phyloP scores from a whole-genome alignment of 2,329 filamentous ascomycete species.

The Alternaria hordeiaustralica region DNA sequence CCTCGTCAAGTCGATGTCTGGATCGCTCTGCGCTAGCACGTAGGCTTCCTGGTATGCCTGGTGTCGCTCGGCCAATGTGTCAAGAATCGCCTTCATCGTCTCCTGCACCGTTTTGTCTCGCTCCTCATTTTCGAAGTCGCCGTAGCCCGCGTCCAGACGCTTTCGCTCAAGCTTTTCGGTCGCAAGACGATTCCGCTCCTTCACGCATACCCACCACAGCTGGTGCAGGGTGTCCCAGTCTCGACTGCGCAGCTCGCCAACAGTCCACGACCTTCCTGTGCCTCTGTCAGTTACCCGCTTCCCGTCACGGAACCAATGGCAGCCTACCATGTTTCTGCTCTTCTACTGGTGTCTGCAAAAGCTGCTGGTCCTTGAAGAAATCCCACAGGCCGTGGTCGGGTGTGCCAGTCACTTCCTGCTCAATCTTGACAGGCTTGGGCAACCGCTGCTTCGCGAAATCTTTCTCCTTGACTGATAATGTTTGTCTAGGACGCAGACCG shows the following conservation, averaged over 20 bases:
- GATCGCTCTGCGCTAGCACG: conserved; percentile 64
- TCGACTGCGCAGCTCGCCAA: conserved; percentile 84
- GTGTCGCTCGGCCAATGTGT: conserved; percentile 83
- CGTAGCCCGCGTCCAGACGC: conserved; percentile 74
- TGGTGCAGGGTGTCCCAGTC: conserved; percentile 92
- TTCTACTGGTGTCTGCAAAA: conserved; percentile 75
- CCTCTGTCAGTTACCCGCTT: conserved; percentile 7
- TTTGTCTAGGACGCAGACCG: conserved; percentile 69
- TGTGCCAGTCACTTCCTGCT: conserved; percentile 67
- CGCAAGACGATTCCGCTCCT: conserved; percentile 87
- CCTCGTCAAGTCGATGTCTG: conserved; percentile 33
- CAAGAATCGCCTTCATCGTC: conserved; percentile 84
- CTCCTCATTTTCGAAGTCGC: conserved; percentile 68
- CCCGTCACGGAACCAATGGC: not conserved
- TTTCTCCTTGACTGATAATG: conserved; percentile 74
- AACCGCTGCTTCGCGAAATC: conserved; percentile 56
- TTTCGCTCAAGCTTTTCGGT: conserved; percentile 75
- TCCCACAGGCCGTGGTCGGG: conserved; percentile 87
- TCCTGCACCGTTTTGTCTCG: conserved; percentile 72
- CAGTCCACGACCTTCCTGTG: conserved; percentile 77
- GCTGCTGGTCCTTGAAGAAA: conserved; percentile 77
- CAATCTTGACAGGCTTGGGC: conserved; percentile 72
- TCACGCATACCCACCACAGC: conserved; percentile 93
- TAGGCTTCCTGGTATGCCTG: conserved; percentile 85
- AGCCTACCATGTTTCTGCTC: conserved; percentile 69